phyloP scores from a whole-genome alignment of 768 basidiomycete species.

The Psilocybe subaeruginosa region DNA sequence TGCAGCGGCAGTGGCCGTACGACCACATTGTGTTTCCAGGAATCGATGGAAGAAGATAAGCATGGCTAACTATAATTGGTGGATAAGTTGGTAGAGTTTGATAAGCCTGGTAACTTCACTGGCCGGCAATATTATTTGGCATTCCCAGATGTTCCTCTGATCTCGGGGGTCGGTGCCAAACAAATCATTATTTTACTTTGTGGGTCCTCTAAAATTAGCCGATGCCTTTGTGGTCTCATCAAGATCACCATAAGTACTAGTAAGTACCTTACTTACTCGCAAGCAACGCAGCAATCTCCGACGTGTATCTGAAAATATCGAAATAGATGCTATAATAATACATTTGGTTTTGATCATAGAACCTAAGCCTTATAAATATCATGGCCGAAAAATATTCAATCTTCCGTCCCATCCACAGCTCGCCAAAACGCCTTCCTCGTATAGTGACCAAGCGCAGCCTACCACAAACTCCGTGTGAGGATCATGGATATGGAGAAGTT shows the following conservation, averaged over 20 bases:
- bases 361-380: conserved; percentile 15
- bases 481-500: conserved; percentile 75
- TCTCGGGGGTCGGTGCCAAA: not conserved
- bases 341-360: conserved; percentile 5
- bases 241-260: not conserved
- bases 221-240: not conserved
- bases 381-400: conserved; percentile 74
- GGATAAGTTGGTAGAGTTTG: not conserved
- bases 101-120: not conserved
- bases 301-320: not conserved
- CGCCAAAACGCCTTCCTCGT: conserved; percentile 83
- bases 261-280: not conserved
- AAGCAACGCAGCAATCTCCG: not conserved
- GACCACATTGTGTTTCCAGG: not conserved
- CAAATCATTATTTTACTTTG: conserved; percentile 10
- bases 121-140: not conserved
- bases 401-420: conserved; percentile 93
- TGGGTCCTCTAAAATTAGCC: conserved; percentile 10
- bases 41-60: not conserved
- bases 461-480: conserved; percentile 95
- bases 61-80: not conserved
- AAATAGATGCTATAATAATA: not conserved
- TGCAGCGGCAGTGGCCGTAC: not conserved
- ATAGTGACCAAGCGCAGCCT: conserved; percentile 91
- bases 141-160: not conserved